Evolutionary conservation across 2,329 filamentous ascomycete species (phyloP), one percentile per base, ranked within the genome.

Genomic region (Amauroascus verrucosus): DNA sequence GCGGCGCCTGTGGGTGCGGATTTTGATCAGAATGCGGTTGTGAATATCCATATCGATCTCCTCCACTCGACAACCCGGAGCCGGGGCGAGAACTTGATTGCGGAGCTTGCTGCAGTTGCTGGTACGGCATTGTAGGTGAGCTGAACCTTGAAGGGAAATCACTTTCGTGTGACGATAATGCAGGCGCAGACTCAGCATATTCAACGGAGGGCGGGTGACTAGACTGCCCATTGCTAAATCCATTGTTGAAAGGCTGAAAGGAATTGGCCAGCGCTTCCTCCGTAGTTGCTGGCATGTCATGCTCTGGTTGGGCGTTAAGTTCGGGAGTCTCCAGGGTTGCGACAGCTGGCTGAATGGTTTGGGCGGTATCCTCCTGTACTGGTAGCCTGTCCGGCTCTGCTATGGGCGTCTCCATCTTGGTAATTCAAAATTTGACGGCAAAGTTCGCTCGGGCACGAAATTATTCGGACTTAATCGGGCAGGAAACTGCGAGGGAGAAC

Each of bases 1-100:
- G n/a, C n/a, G n/a, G n/a, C 50, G 63, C 57, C 44, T 67, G 69
- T 50, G 71, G 64, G 48, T 65, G 67, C 1, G 72, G 63, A 41
- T 68, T 67, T 54, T 73, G 70, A n/a, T 78, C 76, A 47, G 74
- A 72, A 56, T 76, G 75, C 28, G 68, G 13, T 54, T 76, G 75
- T n/a, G 75, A 70, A 51, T 73, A 64, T 48, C 70, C 67, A 61
- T 76, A 74, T 59, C 68, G 66, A 51, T 72, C 70, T 14, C 69
- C 65, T 14, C 67, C 67, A 52, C 64, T 68, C 20, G 75, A 77
- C 57, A 78, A 64, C 26, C 72, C 73, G 37, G 77, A 80, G 51
- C 70, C 71, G 4, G 78, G 78, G 56, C 75, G 61, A 62, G 74
- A 71, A 35, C 64, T 68, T 13, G 68, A 60, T 41, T 71, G 64